Evolutionary conservation across 176 grass and related monocot species (phyloP).

Genomic region (Oryza rufipogon): DNA sequence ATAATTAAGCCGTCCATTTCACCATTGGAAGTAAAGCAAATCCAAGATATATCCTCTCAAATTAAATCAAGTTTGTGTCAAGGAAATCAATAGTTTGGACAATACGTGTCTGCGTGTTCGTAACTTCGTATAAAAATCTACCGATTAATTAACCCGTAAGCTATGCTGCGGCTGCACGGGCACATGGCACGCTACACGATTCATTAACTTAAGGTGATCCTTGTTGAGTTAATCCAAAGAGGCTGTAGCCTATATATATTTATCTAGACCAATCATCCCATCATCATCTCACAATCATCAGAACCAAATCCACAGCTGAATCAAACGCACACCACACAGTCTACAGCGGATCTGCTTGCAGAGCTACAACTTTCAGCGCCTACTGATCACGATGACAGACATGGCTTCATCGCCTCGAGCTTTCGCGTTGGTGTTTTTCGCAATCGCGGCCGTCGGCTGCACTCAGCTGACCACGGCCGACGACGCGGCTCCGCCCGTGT

Average conservation of each 20-base stretch:
- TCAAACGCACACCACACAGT: background rate
- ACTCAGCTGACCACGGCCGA: background rate
- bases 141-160: conserved; percentile 38
- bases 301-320: background rate
- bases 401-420: background rate
- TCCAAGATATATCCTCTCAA: background rate
- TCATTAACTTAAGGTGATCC: too few relatives aligned
- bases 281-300: background rate
- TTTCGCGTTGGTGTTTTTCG: background rate
- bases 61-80: background rate
- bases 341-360: background rate
- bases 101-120: conserved; percentile 21
- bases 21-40: background rate
- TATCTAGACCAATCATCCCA: background rate
- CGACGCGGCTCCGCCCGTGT: too few relatives aligned
- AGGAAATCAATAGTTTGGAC: too few relatives aligned
- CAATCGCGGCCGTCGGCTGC: background rate
- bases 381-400: background rate
- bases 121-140: background rate
- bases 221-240: background rate
- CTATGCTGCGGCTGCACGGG: conserved; percentile 25
- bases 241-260: conserved; percentile 24
- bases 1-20: background rate
- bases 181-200: background rate
- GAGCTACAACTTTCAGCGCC: background rate